Percentiles rank a stretch among this genome's conserved stretches.
These are phyloP conservation scores for Rhododendron vialii DNA, from an alignment of 148 eudicot species.

Conservation along the genomic window DNA sequence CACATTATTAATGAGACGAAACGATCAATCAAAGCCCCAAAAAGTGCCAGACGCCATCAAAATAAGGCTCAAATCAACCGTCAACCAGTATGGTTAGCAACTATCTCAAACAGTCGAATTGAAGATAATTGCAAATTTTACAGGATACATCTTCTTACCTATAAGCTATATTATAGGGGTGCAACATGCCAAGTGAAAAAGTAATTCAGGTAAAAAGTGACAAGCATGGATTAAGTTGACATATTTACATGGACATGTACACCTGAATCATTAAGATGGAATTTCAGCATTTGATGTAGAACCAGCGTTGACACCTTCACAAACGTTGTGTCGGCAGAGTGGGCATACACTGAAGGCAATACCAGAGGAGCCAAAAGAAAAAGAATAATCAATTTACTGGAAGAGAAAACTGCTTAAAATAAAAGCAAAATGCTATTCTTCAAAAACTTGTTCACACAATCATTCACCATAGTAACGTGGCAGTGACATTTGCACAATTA, in stretches of 20 bases:
- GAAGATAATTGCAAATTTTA: background rate
- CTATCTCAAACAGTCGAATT: background rate
- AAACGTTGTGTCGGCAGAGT: slow-evolving; percentile 67
- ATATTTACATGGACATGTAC: slow-evolving; percentile 6
- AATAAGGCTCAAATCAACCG: background rate
- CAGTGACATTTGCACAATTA: background rate
- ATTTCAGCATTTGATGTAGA: slow-evolving; percentile 22
- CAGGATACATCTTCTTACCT: background rate
- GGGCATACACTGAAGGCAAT: slow-evolving; percentile 63
- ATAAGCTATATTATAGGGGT: background rate
- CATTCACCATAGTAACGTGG: background rate
- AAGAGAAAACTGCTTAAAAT: background rate
- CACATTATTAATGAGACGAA: background rate
- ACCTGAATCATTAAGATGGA: slow-evolving; percentile 17
- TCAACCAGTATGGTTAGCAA: background rate
- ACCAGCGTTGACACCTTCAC: slow-evolving; percentile 25
- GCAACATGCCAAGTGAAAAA: background rate
- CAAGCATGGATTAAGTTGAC: background rate
- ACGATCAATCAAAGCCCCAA: background rate
- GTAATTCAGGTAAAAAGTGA: background rate
- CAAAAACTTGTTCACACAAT: background rate
- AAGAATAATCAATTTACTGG: slow-evolving; percentile 1
- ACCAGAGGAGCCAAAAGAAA: background rate
- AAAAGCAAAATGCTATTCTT: background rate
- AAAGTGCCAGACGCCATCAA: background rate